Conservation (phyloP, 257 asterid genomes). For the Nicotiana obtusifolia region DNA sequence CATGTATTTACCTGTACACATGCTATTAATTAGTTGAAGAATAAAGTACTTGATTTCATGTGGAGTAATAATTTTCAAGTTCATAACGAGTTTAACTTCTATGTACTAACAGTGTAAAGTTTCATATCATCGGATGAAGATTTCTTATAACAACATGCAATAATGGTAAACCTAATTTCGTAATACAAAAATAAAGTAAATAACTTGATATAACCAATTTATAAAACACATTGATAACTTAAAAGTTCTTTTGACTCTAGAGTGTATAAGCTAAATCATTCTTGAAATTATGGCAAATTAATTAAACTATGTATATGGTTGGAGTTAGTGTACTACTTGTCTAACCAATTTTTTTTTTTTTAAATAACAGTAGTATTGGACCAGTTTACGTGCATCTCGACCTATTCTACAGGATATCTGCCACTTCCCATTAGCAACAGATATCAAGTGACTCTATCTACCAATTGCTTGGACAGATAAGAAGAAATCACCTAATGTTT, state of each 20-base stretch:
- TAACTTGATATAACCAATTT: neutral
- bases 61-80: neutral
- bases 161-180: neutral
- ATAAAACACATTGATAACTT: neutral
- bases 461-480: too few relatives aligned
- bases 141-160: too few relatives aligned
- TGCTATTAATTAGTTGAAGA: neutral
- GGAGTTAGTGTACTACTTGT: too few relatives aligned
- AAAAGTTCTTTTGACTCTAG: too few relatives aligned
- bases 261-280: neutral
- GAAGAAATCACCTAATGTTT: too few relatives aligned
- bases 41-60: neutral
- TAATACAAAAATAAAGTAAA: neutral
- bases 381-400: too few relatives aligned
- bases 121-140: neutral
- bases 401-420: rapidly evolving
- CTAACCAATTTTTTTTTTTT: too few relatives aligned
- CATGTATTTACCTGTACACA: neutral
- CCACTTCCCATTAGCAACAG: too few relatives aligned
- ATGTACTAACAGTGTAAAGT: neutral
- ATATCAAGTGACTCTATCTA: too few relatives aligned
- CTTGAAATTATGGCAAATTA: neutral
- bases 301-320: too few relatives aligned
- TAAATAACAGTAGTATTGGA: too few relatives aligned
- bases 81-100: neutral